These are phyloP conservation scores for Metarhizium guizhouense DNA, from an alignment of 2,329 filamentous ascomycete species.

Conservation along the genomic window DNA sequence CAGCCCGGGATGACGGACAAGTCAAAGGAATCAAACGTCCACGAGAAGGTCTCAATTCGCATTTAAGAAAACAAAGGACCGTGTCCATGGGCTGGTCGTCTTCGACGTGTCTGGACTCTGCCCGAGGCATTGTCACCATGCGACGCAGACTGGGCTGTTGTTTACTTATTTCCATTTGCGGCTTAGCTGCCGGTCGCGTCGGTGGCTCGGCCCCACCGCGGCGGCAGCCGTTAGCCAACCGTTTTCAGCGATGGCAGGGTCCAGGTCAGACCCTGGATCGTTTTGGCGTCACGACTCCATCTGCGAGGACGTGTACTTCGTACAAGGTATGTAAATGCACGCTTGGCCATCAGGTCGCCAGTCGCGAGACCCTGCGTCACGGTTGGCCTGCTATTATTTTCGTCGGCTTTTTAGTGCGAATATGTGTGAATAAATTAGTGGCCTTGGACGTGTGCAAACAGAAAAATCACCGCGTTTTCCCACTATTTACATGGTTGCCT, in stretches of 20 bases:
- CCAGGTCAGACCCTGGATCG: background rate
- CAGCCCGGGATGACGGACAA: background rate
- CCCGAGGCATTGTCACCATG: background rate
- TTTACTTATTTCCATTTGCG: constrained; percentile 37
- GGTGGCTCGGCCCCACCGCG: constrained; percentile 14
- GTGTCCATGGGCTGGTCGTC: background rate
- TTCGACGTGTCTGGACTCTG: background rate
- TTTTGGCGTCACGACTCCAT: background rate
- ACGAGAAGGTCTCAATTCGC: background rate
- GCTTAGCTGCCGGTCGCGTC: constrained; percentile 22
- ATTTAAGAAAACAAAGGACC: constrained; percentile 1
- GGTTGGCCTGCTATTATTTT: background rate
- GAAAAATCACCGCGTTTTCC: background rate
- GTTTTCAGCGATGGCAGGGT: constrained; percentile 9
- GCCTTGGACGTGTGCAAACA: background rate
- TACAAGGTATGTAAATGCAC: background rate
- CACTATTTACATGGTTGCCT: background rate
- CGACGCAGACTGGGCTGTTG: constrained; percentile 16
- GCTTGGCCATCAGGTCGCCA: background rate
- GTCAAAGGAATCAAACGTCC: background rate
- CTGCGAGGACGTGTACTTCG: background rate
- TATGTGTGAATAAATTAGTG: background rate
- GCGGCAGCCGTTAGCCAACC: constrained; percentile 19
- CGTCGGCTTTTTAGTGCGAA: background rate
- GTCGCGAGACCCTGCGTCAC: background rate